Evolutionary conservation across 2,329 filamentous ascomycete genomes (phyloP).

Genomic region (Colletotrichum sp.): DNA sequence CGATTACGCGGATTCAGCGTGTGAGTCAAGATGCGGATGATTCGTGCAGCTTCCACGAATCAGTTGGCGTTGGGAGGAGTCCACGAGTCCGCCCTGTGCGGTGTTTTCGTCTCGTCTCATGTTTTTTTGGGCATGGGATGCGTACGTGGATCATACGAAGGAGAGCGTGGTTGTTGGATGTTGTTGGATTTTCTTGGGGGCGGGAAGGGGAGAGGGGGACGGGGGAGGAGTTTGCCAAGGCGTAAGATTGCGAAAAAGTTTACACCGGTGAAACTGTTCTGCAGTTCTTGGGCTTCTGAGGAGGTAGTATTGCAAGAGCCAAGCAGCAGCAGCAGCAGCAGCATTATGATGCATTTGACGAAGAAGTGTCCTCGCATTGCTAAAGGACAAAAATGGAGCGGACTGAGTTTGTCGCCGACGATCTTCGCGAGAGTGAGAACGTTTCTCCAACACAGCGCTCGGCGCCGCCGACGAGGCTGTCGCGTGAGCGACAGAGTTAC

Average conservation of each 20-base stretch:
- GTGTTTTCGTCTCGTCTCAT: background rate
- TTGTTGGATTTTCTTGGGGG: background rate
- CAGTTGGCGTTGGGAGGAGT: background rate
- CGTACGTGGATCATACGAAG: background rate
- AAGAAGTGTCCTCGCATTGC: background rate
- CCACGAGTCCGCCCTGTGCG: too few relatives aligned
- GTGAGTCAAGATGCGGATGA: background rate
- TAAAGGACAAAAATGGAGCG: background rate
- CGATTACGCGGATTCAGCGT: background rate
- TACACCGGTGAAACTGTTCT: background rate
- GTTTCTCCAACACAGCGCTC: background rate
- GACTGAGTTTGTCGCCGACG: background rate
- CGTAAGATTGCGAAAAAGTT: background rate
- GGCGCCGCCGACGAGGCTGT: background rate
- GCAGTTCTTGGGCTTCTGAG: background rate
- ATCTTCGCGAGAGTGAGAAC: background rate
- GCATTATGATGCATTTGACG: background rate
- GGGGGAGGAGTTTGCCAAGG: background rate
- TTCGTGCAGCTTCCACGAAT: background rate
- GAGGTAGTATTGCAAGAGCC: background rate
- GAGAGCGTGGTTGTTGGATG: background rate
- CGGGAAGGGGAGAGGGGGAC: background rate
- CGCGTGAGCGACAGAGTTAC: fast-evolving
- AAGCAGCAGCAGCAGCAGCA: background rate
- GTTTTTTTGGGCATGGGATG: background rate